These are phyloP conservation scores for Mucor racemosus DNA, from an alignment of 371 early-diverging fungal species.

Conservation along the genomic window DNA sequence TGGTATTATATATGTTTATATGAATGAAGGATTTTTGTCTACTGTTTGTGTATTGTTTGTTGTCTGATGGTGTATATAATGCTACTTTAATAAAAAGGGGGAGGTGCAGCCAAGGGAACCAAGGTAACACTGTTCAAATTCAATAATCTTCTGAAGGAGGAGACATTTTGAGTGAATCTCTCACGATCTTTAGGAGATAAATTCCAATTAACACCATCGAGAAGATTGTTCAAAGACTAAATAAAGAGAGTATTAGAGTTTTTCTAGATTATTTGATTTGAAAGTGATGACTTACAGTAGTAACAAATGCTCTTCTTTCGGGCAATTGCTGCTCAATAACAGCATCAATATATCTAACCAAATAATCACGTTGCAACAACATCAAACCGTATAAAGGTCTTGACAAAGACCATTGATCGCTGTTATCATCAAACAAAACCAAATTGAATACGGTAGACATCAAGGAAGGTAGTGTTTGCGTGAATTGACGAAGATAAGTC, in stretches of 20 bases:
- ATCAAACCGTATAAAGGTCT: slow-evolving; percentile 83
- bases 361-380: slow-evolving; percentile 74
- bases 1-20: too few species aligned
- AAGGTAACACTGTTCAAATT: slow-evolving; percentile 56
- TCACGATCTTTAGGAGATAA: slow-evolving; percentile 74
- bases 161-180: slow-evolving; percentile 78
- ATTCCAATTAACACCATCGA: slow-evolving; percentile 73
- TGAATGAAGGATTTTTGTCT: too few species aligned
- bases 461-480: slow-evolving; percentile 64
- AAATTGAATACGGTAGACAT: slow-evolving; percentile 71
- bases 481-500: slow-evolving; percentile 55
- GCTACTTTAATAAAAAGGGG: slow-evolving; percentile 20
- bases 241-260: neutral
- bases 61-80: neutral
- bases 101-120: slow-evolving; percentile 39
- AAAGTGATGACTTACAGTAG: slow-evolving; percentile 53
- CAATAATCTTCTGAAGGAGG: slow-evolving; percentile 70
- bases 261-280: too few species aligned
- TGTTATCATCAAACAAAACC: slow-evolving; percentile 79
- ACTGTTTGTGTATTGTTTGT: neutral
- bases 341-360: slow-evolving; percentile 66
- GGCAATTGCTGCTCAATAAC: slow-evolving; percentile 76
- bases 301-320: slow-evolving; percentile 70
- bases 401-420: slow-evolving; percentile 84
- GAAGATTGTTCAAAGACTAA: slow-evolving; percentile 59